Evolutionary conservation across 1,284 basidiomycete species (phyloP), one percentile per base, ranked within the genome.

Genomic region (Ustilago loliicola): DNA sequence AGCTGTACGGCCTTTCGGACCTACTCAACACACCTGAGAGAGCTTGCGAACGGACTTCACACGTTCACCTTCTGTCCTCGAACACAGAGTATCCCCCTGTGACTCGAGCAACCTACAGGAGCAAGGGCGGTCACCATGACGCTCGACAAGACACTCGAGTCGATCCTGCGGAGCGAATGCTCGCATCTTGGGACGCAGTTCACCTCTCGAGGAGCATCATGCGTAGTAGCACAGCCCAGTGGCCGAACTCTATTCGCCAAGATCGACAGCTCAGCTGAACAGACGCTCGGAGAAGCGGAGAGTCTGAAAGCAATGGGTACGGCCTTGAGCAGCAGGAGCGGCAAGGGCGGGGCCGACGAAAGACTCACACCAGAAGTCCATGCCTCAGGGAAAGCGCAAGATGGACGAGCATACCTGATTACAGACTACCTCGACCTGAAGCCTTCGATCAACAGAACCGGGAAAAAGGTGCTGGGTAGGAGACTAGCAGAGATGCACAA

Each of bases 401-500:
- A 66, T 36, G 58, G 65, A 13, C 42, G 64, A 56, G 73, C 69
- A 2, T 76, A 72, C 29, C 51, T 76, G 36, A 50, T 76, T 32
- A 68, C 69, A 11, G 73, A 76, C 38, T 76, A 70, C 15, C 57
- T 76, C 8, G 61, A 76, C 21, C 64, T 76, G 25, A 71, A 42
- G 25, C 57, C 57, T 25, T 56, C 56, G 11, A 54, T 76, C 36
- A 66, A 45, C 42, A 66, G 29, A 10, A 32, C 30, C 0, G 65
- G 65, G 0, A 65, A 72, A 47, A 62, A 53, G 54, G 32, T 58
- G 54, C 61, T 76, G 2, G 73, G 73, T 1, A 45, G 48, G 9
- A 61, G 65, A 17, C 51, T 76, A 3, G 68, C 68, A 23, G 55
- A 65, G 38, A 76, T 76, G 73, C 73, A 76, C 47, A 68, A 68